phyloP scores from a whole-genome alignment of 2,329 filamentous ascomycete genomes.

The Fusarium sp. region DNA sequence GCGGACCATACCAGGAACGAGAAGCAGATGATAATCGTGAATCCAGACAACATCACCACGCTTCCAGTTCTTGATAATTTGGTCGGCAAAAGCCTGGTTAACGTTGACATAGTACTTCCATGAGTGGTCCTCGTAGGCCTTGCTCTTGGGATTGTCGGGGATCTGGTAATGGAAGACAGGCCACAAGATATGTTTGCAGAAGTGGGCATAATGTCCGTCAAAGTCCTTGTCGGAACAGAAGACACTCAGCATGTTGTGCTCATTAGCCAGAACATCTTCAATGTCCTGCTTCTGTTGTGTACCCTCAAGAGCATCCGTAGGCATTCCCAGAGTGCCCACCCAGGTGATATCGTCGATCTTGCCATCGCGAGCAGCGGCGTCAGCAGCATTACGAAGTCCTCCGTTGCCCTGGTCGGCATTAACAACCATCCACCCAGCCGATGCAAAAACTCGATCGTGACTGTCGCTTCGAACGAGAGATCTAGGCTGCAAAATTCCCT shows the following conservation, averaged over 20 bases:
- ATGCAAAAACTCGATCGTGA: conserved; percentile 78
- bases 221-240: conserved; percentile 93
- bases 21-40: conserved; percentile 92
- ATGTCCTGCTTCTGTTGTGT: conserved; percentile 85
- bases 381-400: conserved; percentile 88
- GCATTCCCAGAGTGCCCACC: conserved; percentile 94
- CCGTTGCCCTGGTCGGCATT: conserved; percentile 93
- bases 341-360: conserved; percentile 82
- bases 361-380: conserved; percentile 79
- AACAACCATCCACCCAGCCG: conserved; percentile 86
- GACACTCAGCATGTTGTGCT: conserved; percentile 86
- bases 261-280: conserved; percentile 81
- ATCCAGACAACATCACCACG: conserved; percentile 93
- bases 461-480: conserved; percentile 68
- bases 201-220: conserved; percentile 93
- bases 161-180: conserved; percentile 99
- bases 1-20: conserved; percentile 90
- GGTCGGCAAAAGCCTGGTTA: conserved; percentile 93
- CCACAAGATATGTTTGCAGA: conserved; percentile 98
- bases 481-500: conserved; percentile 69
- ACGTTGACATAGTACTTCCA: conserved; percentile 95
- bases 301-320: conserved; percentile 84
- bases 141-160: conserved; percentile 97
- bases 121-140: conserved; percentile 96
- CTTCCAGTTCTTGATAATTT: conserved; percentile 92